Conservation (phyloP, 495 filamentous ascomycete species). For the Cenococcum geophilum region DNA sequence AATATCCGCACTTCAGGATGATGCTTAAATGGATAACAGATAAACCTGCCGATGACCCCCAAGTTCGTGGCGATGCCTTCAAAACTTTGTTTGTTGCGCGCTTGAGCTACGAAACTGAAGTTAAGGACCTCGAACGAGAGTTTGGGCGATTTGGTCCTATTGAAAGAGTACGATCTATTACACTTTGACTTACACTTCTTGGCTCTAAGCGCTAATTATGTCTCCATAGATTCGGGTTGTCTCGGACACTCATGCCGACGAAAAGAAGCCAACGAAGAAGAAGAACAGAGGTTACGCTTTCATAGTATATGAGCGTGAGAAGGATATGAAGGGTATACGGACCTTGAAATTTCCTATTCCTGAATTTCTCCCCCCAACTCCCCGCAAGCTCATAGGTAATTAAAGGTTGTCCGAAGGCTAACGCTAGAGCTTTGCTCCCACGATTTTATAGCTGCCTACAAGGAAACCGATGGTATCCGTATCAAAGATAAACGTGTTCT, state of each 20-base stretch:
- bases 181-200: not conserved
- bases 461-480: conserved; percentile 81
- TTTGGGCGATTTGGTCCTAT: conserved; percentile 93
- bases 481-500: conserved; percentile 89
- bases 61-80: conserved; percentile 87
- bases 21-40: conserved; percentile 22
- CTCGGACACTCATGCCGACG: conserved; percentile 57
- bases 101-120: conserved; percentile 79
- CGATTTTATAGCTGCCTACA: conserved; percentile 58
- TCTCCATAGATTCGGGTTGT: conserved; percentile 75
- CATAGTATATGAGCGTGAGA: conserved; percentile 93
- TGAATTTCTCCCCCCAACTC: conserved; percentile 30
- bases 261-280: conserved; percentile 74
- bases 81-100: conserved; percentile 90
- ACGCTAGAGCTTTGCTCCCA: conserved; percentile 11
- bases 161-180: conserved; percentile 62
- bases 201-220: conserved; percentile 3
- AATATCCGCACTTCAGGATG: not conserved
- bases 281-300: conserved; percentile 89
- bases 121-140: conserved; percentile 86
- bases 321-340: conserved; percentile 98
- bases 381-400: not conserved
- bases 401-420: conserved; percentile 12
- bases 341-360: conserved; percentile 36
- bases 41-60: conserved; percentile 57